phyloP scores from a whole-genome alignment of 2,329 filamentous ascomycete genomes.

The Alternaria viburni region DNA sequence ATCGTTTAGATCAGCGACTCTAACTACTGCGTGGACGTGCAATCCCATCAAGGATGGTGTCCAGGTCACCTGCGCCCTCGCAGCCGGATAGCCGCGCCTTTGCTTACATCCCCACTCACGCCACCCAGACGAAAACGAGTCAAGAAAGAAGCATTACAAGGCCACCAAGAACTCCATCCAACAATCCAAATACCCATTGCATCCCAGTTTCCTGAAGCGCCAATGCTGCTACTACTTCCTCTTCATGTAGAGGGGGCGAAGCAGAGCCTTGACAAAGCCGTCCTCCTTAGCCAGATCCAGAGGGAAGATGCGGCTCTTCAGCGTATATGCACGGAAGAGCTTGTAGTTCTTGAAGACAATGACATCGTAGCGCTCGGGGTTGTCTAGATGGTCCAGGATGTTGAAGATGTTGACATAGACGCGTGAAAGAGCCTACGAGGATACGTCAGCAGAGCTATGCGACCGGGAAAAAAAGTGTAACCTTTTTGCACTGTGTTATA shows the following conservation, averaged over 20 bases:
- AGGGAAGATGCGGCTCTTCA: slow-evolving; percentile 7
- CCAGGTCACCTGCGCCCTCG: not conserved
- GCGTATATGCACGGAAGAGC: slow-evolving; percentile 11
- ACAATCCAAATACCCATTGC: not conserved
- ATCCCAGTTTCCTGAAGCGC: not conserved
- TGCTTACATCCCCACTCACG: not conserved
- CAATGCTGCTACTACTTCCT: not conserved
- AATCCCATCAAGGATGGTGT: not conserved
- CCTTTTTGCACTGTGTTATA: slow-evolving; percentile 34
- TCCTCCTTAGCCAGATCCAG: slow-evolving; percentile 16
- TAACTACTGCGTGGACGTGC: not conserved
- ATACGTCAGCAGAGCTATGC: not conserved
- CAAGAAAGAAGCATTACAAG: not conserved
- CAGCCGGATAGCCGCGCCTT: not conserved
- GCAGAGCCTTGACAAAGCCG: slow-evolving; percentile 18
- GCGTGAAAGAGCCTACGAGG: slow-evolving; percentile 9
- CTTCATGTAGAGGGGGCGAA: slow-evolving; percentile 4
- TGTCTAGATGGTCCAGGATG: slow-evolving; percentile 20
- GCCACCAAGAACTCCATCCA: not conserved
- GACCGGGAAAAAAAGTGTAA: not conserved
- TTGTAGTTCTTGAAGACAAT: slow-evolving; percentile 3
- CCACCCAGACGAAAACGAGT: not conserved
- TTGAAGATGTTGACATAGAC: slow-evolving; percentile 23
- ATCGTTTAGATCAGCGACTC: not conserved
- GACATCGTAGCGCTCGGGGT: not conserved